A percentile compares a stretch with the other conserved stretches of the same genome.
These are phyloP conservation scores for Populus trichocarpa DNA, from an alignment of 441 rosid species.

Conservation along the genomic window DNA sequence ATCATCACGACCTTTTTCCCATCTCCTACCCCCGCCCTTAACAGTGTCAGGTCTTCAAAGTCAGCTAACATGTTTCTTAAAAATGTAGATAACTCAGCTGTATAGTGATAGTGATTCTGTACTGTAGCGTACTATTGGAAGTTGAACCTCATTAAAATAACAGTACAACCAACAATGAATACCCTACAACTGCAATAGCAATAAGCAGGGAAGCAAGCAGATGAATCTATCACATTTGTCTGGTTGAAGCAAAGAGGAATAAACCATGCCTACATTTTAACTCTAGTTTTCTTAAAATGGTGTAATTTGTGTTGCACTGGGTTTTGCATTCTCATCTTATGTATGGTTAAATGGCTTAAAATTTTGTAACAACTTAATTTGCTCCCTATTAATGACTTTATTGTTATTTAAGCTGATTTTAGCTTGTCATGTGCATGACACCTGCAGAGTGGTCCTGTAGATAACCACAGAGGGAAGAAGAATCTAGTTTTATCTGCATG, in stretches of 20 bases:
- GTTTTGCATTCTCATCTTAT: background rate
- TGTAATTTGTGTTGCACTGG: background rate
- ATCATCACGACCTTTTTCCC: background rate
- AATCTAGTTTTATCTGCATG: conserved; percentile 90
- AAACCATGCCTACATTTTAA: background rate
- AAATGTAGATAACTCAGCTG: background rate
- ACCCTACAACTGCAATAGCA: background rate
- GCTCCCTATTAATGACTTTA: background rate
- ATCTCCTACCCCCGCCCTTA: background rate
- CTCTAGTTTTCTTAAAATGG: background rate
- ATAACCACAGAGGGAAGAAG: conserved; percentile 82
- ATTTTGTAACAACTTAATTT: background rate
- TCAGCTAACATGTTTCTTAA: background rate
- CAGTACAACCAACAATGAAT: background rate
- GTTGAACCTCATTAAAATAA: background rate
- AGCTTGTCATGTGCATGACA: conserved; percentile 1
- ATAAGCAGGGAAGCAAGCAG: background rate
- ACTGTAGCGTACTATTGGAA: background rate
- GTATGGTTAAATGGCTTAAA: background rate
- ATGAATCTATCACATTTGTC: background rate
- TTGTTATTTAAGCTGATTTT: background rate
- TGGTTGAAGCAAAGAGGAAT: background rate
- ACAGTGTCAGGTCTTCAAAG: background rate
- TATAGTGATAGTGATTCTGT: background rate
- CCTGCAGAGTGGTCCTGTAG: conserved; percentile 66